Percentiles rank a stretch among this genome's conserved stretches.
Conservation (phyloP, 2,329 filamentous ascomycete species). For the Colletotrichum tamarilloi region DNA sequence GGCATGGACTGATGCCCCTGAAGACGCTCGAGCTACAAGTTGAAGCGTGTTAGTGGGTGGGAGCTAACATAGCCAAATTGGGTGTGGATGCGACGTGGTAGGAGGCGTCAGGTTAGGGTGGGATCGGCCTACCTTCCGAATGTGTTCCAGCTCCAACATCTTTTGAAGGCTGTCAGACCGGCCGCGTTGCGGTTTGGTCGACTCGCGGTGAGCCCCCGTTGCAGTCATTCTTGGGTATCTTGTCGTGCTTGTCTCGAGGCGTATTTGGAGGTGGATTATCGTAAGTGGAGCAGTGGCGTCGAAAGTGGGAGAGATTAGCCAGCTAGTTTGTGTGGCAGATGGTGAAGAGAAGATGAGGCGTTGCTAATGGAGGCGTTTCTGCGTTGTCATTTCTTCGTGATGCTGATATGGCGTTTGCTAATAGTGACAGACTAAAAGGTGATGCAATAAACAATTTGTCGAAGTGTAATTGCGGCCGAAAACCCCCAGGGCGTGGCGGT, state of each 20-base stretch:
- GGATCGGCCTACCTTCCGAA: conserved; percentile 60
- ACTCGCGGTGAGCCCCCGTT: conserved; percentile 4
- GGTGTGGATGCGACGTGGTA: conserved; percentile 6
- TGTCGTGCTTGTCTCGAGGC: neutral
- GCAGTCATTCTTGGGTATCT: conserved; percentile 20
- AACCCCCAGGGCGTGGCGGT: conserved; percentile 6
- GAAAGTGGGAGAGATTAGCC: neutral
- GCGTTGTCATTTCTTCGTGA: conserved; percentile 16
- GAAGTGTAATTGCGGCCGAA: neutral
- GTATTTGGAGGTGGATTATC: conserved; percentile 7
- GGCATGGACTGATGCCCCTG: conserved; percentile 31
- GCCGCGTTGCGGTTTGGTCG: neutral
- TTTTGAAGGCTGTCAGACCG: conserved; percentile 58
- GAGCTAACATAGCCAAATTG: conserved; percentile 25
- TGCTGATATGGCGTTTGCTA: conserved; percentile 13
- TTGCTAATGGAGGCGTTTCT: conserved; percentile 13
- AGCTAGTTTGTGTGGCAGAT: conserved; percentile 13
- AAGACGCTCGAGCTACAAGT: conserved; percentile 36
- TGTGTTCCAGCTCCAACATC: conserved; percentile 70
- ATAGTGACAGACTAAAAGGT: neutral
- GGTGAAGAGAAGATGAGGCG: conserved; percentile 6
- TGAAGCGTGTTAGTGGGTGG: conserved; percentile 31
- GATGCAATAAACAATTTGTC: neutral
- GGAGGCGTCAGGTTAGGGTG: conserved; percentile 20
- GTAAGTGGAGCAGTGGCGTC: conserved; percentile 21